These are phyloP conservation scores for Ceratobasidium sp. DNA, from an alignment of 1,284 basidiomycete species.

Conservation along the genomic window DNA sequence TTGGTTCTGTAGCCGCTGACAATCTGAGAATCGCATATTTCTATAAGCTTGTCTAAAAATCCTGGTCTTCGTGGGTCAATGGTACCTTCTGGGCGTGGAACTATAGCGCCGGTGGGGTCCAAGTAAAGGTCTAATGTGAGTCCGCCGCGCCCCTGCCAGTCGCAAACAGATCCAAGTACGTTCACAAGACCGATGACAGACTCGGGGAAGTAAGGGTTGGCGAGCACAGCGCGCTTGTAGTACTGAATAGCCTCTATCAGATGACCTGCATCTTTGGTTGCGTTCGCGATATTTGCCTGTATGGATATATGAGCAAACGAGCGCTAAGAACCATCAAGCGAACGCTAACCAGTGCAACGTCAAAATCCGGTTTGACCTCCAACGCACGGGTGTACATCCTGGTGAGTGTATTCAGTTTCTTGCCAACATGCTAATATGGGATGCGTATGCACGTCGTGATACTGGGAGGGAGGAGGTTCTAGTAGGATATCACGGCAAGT, in stretches of 20 bases:
- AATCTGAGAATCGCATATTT: constrained; percentile 63
- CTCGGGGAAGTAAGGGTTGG: constrained; percentile 66
- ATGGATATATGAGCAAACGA: background rate
- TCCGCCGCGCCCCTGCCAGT: constrained; percentile 64
- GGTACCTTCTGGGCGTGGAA: constrained; percentile 7
- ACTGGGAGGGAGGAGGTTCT: background rate
- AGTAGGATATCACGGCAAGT: background rate
- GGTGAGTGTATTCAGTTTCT: background rate
- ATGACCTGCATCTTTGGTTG: constrained; percentile 52
- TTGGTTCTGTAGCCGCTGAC: constrained; percentile 57
- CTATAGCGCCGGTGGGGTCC: constrained; percentile 7
- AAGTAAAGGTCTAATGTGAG: constrained; percentile 36
- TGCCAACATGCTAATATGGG: constrained; percentile 39
- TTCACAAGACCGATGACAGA: constrained; percentile 67
- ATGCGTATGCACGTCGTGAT: background rate
- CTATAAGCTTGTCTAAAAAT: constrained; percentile 62
- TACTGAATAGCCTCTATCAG: constrained; percentile 65
- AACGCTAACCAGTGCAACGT: constrained; percentile 67
- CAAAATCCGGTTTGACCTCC: constrained; percentile 65
- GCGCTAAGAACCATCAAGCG: background rate
- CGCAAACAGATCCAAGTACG: constrained; percentile 64
- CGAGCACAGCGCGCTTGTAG: constrained; percentile 64
- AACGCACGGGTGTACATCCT: constrained; percentile 64
- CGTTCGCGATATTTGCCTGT: constrained; percentile 38
- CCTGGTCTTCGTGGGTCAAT: constrained; percentile 49